Base-by-base conservation (phyloP, 164 flowering plant genomes). In the Chimonanthus salicifolius region DNA sequence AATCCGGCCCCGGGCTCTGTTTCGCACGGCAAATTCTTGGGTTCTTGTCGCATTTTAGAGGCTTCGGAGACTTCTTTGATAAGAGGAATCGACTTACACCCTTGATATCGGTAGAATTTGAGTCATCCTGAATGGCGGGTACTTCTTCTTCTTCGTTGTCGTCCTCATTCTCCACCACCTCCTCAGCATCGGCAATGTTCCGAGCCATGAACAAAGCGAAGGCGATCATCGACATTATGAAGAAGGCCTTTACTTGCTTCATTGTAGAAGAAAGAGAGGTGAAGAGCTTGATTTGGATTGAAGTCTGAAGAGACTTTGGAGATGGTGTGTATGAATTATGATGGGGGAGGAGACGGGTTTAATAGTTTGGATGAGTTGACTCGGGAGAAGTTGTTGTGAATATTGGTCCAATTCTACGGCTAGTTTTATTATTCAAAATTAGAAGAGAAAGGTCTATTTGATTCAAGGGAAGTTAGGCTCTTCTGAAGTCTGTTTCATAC, bases 1-100 rank as follows among this genome's bases (percentile, higher is more conserved):
- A 83, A 64, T 79, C 76, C 0, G 78, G 80, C 8, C 81, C 81
- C 6, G 77, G 69, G 50, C 78, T 76, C 7, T 75, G 72, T 71
- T 43, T 70, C 2, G 45, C 21, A 1, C 78, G 73, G 71, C 85
- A 81, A 13, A 83, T 21, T 49, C 71, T 71, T 0, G 81, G 83
- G 62, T 69, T 47, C 33, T 73, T 73, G 20, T 76, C 45, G 64
- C 79, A 79, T 3, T 74, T 79, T 46, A 64, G 33, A 3, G 10
- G 50, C 33, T 46, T 7, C 1, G 0, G 18, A 6, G 13, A 8
- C 47, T 15, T 50, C 8, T 49, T 44, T 44, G 49, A 21, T 10
- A 3, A 45, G 16, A 74, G 74, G 71, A 69, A 70, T 1, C 76
- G 73, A 49, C 74, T 49, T 6, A 49, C 8, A 4, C 44, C 71